Base-by-base conservation (phyloP, 441 rosid species). In the Erysimum cheiri region DNA sequence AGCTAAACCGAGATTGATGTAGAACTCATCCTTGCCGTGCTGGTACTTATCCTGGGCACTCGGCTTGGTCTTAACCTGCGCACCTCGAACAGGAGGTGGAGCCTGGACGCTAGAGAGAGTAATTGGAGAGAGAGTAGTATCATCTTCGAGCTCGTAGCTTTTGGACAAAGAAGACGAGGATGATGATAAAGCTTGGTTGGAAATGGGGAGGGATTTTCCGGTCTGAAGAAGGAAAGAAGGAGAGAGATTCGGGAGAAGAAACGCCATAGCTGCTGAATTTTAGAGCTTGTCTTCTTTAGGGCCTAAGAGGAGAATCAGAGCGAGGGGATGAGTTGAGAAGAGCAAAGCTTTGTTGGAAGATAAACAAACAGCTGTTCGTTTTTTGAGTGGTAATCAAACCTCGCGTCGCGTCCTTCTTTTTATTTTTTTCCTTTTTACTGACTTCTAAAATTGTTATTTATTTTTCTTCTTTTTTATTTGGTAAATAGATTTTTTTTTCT, bases 1-100 rank as follows among this genome's bases (percentile, higher is more conserved):
- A 75, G 95, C 95, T 11, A 91, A 78, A 50, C 96, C 97, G 39
- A 93, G 83, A 66, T 91, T 93, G 83, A 93, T 84, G 71, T 71
- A 91, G 76, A 89, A 93, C 4, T 91, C 91, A 62, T 87, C 90
- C 58, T 70, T 83, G 56, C 81, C 81, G 54, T 70, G 83, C 22
- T 83, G 71, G 47, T 73, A 75, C 68, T 80, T 78, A 11, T 82
- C 86, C 68, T 68, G 80, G 1, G 69, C 41, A 72, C 55, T 71
- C 4, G 74, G 69, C 9, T 64, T 75, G 39, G 73, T 71, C 71
- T 53, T 75, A 43, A 77, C 78, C 53, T 79, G 87, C 5, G 81
- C 65, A 19, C 67, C 87, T 69, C 73, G 85, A 39, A 81, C 32
- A 58, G 63, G 80, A 3, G 83, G 77, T 19, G 94, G 82, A 32